Evolutionary conservation across 192 early-diverging fungal genomes (phyloP), one percentile per base, ranked within the genome.

Genomic region (Bifiguratus adelaidae): DNA sequence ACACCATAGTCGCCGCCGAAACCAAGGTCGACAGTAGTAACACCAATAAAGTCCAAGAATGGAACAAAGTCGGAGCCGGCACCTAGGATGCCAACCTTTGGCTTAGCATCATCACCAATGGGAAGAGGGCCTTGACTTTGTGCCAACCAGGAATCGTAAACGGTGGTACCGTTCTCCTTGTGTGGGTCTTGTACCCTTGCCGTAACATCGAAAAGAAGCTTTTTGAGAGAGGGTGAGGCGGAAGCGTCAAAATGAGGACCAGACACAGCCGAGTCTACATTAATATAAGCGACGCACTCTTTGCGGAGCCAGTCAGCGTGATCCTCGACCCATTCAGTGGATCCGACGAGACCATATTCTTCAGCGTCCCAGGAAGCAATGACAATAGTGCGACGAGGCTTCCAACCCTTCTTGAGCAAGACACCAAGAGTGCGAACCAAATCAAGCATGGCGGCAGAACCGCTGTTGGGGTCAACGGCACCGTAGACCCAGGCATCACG

Each of bases 321-420:
- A 30, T 78, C 68, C 44, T 82, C 80, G 0, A 80, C 78, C 70
- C 70, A 82, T 48, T 82, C 80, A 9, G 78, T 82, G 8, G 77
- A 80, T 2, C 80, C 80, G 3, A 76, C 55, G 6, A 69, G 43
- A 7, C 80, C 70, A 53, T 80, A 78, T 58, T 82, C 80, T 40
- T 75, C 76, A 9, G 73, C 80, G 53, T 82, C 80, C 80, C 80
- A 82, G 22, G 73, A 76, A 4, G 67, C 72, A 19, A 82, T 47
- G 9, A 75, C 50, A 12, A 82, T 67, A 5, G 77, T 76, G 30
- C 80, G 67, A 18, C 69, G 57, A 19, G 80, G 80, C 16, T 65
- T 64, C 80, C 80, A 82, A 21, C 77, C 80, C 13, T 65, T 47
- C 44, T 62, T 58, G 20, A 67, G 41, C 25, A 82, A 52, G 30